Base-by-base conservation (phyloP, 2,329 filamentous ascomycete species). In the Pseudocercospora ulei region DNA sequence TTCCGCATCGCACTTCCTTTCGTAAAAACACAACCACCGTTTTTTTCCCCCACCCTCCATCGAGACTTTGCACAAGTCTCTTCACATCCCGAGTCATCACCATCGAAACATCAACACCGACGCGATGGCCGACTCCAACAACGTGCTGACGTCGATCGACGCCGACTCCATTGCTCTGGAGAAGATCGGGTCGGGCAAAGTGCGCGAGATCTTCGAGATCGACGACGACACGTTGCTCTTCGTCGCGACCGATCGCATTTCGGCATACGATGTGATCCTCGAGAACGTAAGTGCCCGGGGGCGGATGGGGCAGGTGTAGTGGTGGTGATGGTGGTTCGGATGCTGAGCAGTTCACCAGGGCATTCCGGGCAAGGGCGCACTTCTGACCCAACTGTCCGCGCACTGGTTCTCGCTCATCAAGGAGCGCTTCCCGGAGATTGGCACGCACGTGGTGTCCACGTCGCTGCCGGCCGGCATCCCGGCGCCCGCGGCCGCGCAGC, bases 201-300 rank as follows among this genome's bases (percentile, higher is more conserved):
- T 92, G 16, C 76, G 84, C 55, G 82, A 92, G 56, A 72, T 92
- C 23, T 93, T 84, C 62, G 70, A 74, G 45, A 66, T 92, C 38
- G 75, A 83, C 58, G 66, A 75, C 25, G 65, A 73, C 40, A 80
- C 75, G 2, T 73, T 93, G 3, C 78, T 93, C 40, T 88, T 94
- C 58, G 77, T 87, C 39, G 80, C 83, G 14, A 82, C 83, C 8
- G 87, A 95, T 66, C 80, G 90, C 51, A 90, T 95, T 61, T 94
- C 85, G 14, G 90, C 90, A 39, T 96, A 88, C 69, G 88, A 96
- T 71, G 85, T 92, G 53, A 76, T 93, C 53, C 78, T 93, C 71
- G 67, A 74, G 54, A 95, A 90, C 64, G 77, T 78, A 60, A 56
- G 63, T 48, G 5, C 8, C 17, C 5, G 11, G 18, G 16, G n/a